Evolutionary conservation across 352 stramenopile species (phyloP), one percentile per base, ranked within the genome.

Genomic region (Globisporangium viniferum): DNA sequence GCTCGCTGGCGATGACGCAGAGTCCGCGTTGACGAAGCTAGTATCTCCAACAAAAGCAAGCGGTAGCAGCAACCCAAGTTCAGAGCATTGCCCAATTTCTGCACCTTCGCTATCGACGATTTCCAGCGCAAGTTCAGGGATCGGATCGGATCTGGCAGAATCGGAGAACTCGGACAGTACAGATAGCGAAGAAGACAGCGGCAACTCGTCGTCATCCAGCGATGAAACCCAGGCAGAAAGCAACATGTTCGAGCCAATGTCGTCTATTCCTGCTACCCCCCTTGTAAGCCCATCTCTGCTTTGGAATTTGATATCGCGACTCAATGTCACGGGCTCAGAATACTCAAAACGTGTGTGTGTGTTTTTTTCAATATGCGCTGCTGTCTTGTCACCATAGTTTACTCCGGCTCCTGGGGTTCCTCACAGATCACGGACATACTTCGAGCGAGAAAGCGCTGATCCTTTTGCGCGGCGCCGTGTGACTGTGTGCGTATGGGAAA

Each of bases 401-500:
- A 18, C 60, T 22, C 27, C 60, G 27, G 76, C 68, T 48, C 72
- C 74, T 55, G 72, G 64, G 27, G 73, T 69, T 46, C 71, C 80
- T 10, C 75, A 77, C 44, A 67, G 75, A 27, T 73, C 76, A 48
- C 73, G 76, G 35, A 70, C 77, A 15, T 77, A 69, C 3, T 61
- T 76, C 41, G 78, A 82, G 9, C 74, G 75, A 39, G 73, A 70
- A 27, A 73, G 75, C 49, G 63, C 58, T 22, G 81, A 90, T 12
- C 78, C 82, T 29, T 86, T 92, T 58, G 72, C 80, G 35, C 78
- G 82, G 56, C 81, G 87, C 53, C 83, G 84, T 27, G 80, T 94
- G 15, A 92, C 77, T 29, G 87, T 94, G 10, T 91, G 83, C 44
- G 79, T 94, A 0, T 94, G 87, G 87, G 85, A 92, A 67, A 75